A percentile compares a stretch with the other conserved stretches of the same genome.
phyloP scores from a whole-genome alignment of 2,329 filamentous ascomycete species.

The Niveomyces coronatus region DNA sequence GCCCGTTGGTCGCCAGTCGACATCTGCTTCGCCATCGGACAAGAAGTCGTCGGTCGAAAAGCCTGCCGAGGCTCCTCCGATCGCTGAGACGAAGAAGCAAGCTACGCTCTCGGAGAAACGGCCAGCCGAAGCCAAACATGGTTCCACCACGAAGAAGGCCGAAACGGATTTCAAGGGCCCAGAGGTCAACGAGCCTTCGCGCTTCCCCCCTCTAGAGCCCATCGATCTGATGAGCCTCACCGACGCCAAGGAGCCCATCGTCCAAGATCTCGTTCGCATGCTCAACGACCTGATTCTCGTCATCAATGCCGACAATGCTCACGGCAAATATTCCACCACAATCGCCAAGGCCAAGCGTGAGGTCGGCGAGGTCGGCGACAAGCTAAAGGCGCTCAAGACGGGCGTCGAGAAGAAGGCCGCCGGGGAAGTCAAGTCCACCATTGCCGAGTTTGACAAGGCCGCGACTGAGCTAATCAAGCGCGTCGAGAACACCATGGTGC shows the following conservation, averaged over 20 bases:
- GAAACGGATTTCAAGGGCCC: constrained; percentile 40
- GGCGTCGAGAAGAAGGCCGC: constrained; percentile 62
- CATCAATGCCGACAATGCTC: constrained; percentile 76
- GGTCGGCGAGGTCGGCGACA: constrained; percentile 63
- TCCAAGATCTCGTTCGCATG: constrained; percentile 89
- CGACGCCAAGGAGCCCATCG: constrained; percentile 72
- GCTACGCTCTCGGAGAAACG: constrained; percentile 1
- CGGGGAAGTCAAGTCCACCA: constrained; percentile 59
- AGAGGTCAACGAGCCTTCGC: constrained; percentile 56
- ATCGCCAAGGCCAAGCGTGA: constrained; percentile 81
- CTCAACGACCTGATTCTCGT: constrained; percentile 93
- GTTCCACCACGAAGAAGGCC: constrained; percentile 17
- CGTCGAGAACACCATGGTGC: constrained; percentile 73
- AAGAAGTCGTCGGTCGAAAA: constrained; percentile 22
- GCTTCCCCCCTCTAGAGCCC: constrained; percentile 51
- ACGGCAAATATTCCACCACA: constrained; percentile 65
- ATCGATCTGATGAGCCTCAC: constrained; percentile 71
- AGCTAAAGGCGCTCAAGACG: constrained; percentile 65
- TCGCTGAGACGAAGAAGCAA: constrained; percentile 21
- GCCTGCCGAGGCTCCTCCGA: constrained; percentile 13
- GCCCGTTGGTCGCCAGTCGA: constrained; percentile 49
- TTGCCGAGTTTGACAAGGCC: constrained; percentile 73
- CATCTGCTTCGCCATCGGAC: constrained; percentile 33
- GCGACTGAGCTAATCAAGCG: constrained; percentile 79
- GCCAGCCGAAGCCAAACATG: constrained; percentile 21